A percentile compares a stretch with the other conserved stretches of the same genome.
Evolutionary conservation across 2,329 filamentous ascomycete species (phyloP).

Genomic region (Sporothrix dimorphospora): DNA sequence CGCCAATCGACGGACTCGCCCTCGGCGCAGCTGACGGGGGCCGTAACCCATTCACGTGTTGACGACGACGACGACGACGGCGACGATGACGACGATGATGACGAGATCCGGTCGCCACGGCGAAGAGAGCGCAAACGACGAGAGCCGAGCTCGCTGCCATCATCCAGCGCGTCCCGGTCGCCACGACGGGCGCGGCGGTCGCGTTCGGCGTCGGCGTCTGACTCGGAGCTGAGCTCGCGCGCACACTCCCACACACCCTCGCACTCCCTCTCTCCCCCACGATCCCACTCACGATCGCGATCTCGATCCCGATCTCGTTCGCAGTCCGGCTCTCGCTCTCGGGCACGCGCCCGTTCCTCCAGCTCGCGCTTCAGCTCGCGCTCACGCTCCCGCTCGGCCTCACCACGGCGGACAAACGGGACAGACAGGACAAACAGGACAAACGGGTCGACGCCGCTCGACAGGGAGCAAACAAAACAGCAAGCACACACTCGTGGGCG

Average conservation of each 20-base stretch:
- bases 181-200: not conserved
- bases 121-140: not conserved
- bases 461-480: slow-evolving; percentile 1
- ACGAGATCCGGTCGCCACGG: not conserved
- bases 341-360: not conserved
- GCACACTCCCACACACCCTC: not conserved
- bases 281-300: not conserved
- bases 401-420: slow-evolving; percentile 34
- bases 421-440: slow-evolving; percentile 7
- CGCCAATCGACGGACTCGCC: slow-evolving; percentile 29
- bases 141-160: not conserved
- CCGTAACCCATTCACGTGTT: slow-evolving; percentile 6
- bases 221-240: slow-evolving; percentile 6
- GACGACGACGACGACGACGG: not conserved
- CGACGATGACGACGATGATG: not conserved
- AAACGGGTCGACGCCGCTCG: not conserved
- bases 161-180: not conserved
- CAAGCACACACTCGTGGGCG: not conserved
- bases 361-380: slow-evolving; percentile 1
- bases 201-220: not conserved
- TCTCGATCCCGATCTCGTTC: not conserved
- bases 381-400: slow-evolving; percentile 33
- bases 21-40: slow-evolving; percentile 32
- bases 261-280: not conserved
- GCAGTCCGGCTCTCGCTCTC: not conserved